Conservation (phyloP, 192 early-diverging fungal species). For the Rhizophagus sp. region DNA sequence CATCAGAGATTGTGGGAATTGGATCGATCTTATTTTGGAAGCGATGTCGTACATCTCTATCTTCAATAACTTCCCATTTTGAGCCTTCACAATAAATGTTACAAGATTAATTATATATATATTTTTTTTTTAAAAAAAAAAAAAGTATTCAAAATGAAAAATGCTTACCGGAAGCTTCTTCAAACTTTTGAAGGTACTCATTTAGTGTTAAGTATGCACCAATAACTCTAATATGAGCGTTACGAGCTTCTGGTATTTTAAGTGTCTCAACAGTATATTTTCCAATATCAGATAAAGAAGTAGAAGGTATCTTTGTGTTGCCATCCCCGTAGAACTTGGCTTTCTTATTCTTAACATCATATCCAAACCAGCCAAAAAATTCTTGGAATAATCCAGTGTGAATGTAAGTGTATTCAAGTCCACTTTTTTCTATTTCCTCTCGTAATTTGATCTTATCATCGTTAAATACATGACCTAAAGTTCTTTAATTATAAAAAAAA, state of each 20-base stretch:
- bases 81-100: no score
- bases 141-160: no score
- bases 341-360: slow-evolving; percentile 15
- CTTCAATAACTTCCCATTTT: no score
- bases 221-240: background rate
- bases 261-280: background rate
- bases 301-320: background rate
- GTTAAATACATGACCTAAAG: background rate
- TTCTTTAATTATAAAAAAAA: slow-evolving; percentile 3
- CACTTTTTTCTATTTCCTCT: slow-evolving; percentile 12
- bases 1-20: no score
- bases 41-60: no score
- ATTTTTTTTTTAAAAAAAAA: no score
- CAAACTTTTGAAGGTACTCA: no score
- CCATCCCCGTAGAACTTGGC: background rate
- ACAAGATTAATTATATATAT: no score
- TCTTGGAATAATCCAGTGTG: background rate
- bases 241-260: background rate
- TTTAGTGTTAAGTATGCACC: background rate
- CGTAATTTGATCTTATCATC: background rate
- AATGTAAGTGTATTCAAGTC: slow-evolving; percentile 14
- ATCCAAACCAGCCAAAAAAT: slow-evolving; percentile 1
- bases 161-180: no score
- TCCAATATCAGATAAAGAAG: slow-evolving; percentile 2
- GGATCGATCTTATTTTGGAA: no score